phyloP scores from a whole-genome alignment of 208 protist species.

The Phytomonas francai region DNA sequence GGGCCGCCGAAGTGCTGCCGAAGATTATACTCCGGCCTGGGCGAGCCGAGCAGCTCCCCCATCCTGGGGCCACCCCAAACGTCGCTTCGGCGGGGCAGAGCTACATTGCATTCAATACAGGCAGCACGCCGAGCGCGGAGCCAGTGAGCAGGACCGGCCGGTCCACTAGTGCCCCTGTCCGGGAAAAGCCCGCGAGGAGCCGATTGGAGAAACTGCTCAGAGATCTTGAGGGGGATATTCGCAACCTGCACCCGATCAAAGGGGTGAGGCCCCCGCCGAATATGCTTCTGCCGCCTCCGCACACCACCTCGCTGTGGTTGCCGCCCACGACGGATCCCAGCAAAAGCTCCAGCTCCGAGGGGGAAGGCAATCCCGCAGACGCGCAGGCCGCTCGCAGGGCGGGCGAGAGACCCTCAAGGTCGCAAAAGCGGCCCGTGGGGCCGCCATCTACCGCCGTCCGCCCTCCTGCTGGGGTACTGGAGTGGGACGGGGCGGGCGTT shows the following conservation, averaged over 20 bases:
- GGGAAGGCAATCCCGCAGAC: constrained; percentile 10
- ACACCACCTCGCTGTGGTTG: constrained; percentile 21
- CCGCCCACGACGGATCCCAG: background rate
- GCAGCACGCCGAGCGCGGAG: background rate
- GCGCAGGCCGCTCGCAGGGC: constrained; percentile 3
- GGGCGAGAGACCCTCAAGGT: background rate
- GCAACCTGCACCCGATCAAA: constrained; percentile 68
- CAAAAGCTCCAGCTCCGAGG: constrained; percentile 18
- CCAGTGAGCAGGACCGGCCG: background rate
- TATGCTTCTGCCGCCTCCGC: constrained; percentile 57
- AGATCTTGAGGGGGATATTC: constrained; percentile 81
- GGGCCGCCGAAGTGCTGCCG: too few species aligned
- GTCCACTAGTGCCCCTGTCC: background rate
- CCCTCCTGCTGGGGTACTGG: too few species aligned
- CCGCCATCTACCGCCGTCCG: constrained; percentile 1
- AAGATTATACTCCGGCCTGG: too few species aligned
- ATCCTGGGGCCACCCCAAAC: too few species aligned
- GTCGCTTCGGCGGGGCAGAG: too few species aligned
- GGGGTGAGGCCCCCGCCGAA: constrained; percentile 53
- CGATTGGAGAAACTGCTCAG: constrained; percentile 68
- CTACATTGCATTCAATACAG: background rate
- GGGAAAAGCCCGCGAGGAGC: constrained; percentile 18
- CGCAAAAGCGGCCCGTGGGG: background rate
- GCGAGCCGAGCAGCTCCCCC: too few species aligned
- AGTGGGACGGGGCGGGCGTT: too few species aligned